phyloP scores from a whole-genome alignment of 139 green algal species.

The Zygnema cylindricum region DNA sequence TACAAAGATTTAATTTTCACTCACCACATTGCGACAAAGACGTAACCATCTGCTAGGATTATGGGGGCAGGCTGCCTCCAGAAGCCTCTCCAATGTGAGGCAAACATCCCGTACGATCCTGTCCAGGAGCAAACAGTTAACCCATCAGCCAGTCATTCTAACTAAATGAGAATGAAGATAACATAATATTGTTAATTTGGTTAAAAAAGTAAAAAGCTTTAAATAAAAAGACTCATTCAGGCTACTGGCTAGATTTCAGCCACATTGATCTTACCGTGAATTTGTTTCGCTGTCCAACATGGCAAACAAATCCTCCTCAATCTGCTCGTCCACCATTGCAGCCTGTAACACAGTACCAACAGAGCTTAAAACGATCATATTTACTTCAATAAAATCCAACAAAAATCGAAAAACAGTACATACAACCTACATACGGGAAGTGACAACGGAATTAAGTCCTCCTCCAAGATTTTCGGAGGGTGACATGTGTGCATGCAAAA shows the following conservation, averaged over 20 bases:
- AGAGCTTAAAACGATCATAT: too few relatives aligned
- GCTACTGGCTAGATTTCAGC: not conserved
- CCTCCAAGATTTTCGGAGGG: too few relatives aligned
- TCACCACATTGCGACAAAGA: conserved; percentile 58
- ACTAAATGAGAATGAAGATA: too few relatives aligned
- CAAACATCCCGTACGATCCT: conserved; percentile 62
- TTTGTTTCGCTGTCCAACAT: conserved; percentile 82
- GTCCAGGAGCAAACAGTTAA: too few relatives aligned
- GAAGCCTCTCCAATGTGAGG: conserved; percentile 58
- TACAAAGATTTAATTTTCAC: too few relatives aligned
- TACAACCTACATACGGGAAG: conserved; percentile 1
- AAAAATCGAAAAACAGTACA: conserved; percentile 1
- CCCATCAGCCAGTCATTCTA: too few relatives aligned
- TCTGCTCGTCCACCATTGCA: conserved; percentile 52
- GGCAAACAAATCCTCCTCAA: conserved; percentile 81
- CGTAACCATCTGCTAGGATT: conserved; percentile 54
- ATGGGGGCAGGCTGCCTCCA: conserved; percentile 48
- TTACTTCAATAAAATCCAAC: too few relatives aligned
- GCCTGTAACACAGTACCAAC: not conserved
- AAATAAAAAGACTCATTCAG: too few relatives aligned
- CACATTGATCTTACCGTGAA: conserved; percentile 33
- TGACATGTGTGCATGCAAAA: too few relatives aligned
- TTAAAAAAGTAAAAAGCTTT: conserved; percentile 6
- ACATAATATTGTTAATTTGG: too few relatives aligned
- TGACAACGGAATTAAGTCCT: too few relatives aligned